Conservation (phyloP, 106 monocot species). For the Agapanthus africanus region DNA sequence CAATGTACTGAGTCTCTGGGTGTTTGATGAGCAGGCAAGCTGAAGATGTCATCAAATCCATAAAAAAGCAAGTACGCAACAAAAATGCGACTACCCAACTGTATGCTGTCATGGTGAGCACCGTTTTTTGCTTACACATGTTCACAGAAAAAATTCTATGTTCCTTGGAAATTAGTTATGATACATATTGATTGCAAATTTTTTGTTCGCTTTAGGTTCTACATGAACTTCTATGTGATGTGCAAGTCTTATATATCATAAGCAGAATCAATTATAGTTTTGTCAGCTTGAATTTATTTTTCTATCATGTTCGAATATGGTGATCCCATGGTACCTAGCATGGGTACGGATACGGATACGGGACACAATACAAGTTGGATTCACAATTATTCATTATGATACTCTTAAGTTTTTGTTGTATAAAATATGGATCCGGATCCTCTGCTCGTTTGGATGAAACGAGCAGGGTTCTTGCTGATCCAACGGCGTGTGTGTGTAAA, state of each 20-base stretch:
- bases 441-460: too few species aligned
- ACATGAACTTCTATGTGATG: background rate
- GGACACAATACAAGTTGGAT: too few species aligned
- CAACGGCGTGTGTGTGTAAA: too few species aligned
- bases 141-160: background rate
- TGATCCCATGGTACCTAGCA: background rate
- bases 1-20: too few species aligned
- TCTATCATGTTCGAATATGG: background rate
- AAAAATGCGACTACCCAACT: conserved; percentile 54
- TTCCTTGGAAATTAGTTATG: background rate
- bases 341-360: too few species aligned
- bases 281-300: background rate
- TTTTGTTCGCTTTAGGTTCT: background rate
- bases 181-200: background rate
- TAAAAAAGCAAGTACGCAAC: conserved; percentile 50
- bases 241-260: background rate
- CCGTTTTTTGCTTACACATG: background rate
- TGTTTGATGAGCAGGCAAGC: conserved; percentile 39
- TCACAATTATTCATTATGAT: too few species aligned
- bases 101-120: conserved; percentile 60
- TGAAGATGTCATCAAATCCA: conserved; percentile 48
- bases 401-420: too few species aligned
- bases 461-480: too few species aligned
- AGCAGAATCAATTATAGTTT: background rate
- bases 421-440: too few species aligned